These are phyloP conservation scores for Paraconiothyrium brasiliense DNA, from an alignment of 2,329 filamentous ascomycete genomes.

Conservation along the genomic window DNA sequence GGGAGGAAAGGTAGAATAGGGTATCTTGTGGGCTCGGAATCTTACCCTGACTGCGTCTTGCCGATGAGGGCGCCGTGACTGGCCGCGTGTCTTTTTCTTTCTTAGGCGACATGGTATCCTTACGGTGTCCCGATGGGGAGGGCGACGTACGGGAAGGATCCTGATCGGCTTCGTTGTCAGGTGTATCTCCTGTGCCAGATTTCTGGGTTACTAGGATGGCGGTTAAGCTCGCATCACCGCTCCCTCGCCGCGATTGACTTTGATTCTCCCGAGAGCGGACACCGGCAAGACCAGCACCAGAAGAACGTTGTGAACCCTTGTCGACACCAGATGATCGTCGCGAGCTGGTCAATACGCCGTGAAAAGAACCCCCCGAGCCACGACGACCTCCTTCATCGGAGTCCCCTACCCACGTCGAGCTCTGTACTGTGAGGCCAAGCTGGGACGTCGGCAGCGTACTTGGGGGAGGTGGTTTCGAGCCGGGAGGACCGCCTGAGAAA, in stretches of 20 bases:
- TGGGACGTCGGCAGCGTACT: constrained; percentile 19
- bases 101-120: constrained; percentile 41
- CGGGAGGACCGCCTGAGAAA: constrained; percentile 36
- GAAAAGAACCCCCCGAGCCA: constrained; percentile 40
- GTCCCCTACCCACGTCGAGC: constrained; percentile 11
- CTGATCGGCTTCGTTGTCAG: constrained; percentile 27
- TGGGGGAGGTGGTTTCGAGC: constrained; percentile 20
- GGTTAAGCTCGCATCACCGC: constrained; percentile 51
- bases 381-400: constrained; percentile 35
- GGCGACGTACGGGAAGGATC: constrained; percentile 28
- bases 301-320: constrained; percentile 42
- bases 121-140: constrained; percentile 32
- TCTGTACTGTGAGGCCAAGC: constrained; percentile 18
- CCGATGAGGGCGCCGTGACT: constrained; percentile 47
- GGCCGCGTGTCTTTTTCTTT: constrained; percentile 43
- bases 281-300: constrained; percentile 34
- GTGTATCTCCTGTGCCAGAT: constrained; percentile 38
- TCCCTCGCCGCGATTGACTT: constrained; percentile 48
- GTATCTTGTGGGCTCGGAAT: constrained; percentile 22
- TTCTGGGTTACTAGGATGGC: constrained; percentile 51
- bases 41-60: constrained; percentile 48
- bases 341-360: constrained; percentile 32
- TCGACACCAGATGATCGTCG: constrained; percentile 44
- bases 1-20: constrained; percentile 21
- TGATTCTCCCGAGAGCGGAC: constrained; percentile 44